These are phyloP conservation scores for Psilocybe azurescens DNA, from an alignment of 768 basidiomycete genomes.

Conservation along the genomic window DNA sequence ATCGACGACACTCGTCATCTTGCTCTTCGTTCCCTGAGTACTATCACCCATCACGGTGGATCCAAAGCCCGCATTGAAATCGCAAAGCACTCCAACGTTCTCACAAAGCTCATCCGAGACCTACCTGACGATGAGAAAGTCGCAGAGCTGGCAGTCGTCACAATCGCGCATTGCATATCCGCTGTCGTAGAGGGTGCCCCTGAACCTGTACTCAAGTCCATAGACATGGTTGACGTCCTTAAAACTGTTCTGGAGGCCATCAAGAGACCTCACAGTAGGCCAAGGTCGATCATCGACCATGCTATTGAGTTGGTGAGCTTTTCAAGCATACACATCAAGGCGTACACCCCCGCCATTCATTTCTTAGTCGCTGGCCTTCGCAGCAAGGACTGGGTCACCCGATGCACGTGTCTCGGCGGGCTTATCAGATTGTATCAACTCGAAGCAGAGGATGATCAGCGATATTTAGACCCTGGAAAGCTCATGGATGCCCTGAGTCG, in stretches of 20 bases:
- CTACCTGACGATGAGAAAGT: constrained; percentile 54
- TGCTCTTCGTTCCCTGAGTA: constrained; percentile 59
- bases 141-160: constrained; percentile 55
- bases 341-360: constrained; percentile 46
- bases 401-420: constrained; percentile 56
- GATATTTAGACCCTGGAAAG: constrained; percentile 51
- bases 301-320: constrained; percentile 51
- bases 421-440: constrained; percentile 54
- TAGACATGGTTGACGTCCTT: constrained; percentile 51
- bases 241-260: constrained; percentile 46
- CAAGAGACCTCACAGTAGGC: constrained; percentile 41
- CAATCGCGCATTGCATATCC: constrained; percentile 55
- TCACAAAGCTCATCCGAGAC: constrained; percentile 53
- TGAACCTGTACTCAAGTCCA: constrained; percentile 39
- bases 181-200: constrained; percentile 48
- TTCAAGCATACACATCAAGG: constrained; percentile 50
- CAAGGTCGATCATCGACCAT: constrained; percentile 50
- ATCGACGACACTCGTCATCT: constrained; percentile 52
- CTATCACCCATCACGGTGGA: constrained; percentile 69
- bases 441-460: constrained; percentile 49
- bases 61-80: constrained; percentile 52
- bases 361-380: constrained; percentile 62
- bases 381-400: constrained; percentile 56
- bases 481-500: constrained; percentile 47
- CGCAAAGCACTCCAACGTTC: constrained; percentile 45